Conservation (phyloP, 768 basidiomycete species). For the Suillus cothurnatus region DNA sequence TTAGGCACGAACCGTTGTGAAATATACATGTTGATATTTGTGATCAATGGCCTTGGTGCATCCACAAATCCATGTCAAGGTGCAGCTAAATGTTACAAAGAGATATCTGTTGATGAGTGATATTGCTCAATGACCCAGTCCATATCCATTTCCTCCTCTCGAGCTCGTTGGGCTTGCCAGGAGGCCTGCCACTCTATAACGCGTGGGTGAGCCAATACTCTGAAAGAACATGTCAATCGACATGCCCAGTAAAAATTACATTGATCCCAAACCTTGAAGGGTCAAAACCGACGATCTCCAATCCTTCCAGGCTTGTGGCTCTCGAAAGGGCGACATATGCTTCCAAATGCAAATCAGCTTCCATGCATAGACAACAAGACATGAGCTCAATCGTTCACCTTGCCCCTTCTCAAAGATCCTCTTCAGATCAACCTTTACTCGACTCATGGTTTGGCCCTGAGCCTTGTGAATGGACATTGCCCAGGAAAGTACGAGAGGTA, state of each 20-base stretch:
- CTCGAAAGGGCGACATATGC: constrained; percentile 42
- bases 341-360: constrained; percentile 15
- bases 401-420: constrained; percentile 89
- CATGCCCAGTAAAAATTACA: neutral
- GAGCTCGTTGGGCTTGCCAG: constrained; percentile 25
- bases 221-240: constrained; percentile 14
- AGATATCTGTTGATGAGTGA: constrained; percentile 25
- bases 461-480: constrained; percentile 99
- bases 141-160: constrained; percentile 35
- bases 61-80: constrained; percentile 2
- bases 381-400: constrained; percentile 28
- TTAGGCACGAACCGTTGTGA: neutral
- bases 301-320: constrained; percentile 42
- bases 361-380: neutral
- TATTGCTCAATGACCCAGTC: constrained; percentile 35
- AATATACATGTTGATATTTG: constrained; percentile 8
- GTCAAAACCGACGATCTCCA: constrained; percentile 41
- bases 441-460: constrained; percentile 93
- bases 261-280: constrained; percentile 28
- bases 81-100: constrained; percentile 11
- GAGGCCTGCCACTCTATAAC: constrained; percentile 35
- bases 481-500: constrained; percentile 90
- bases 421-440: constrained; percentile 90
- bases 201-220: constrained; percentile 39
- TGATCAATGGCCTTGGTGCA: neutral